These are phyloP conservation scores for Monosporascus cannonballus DNA, from an alignment of 2,329 filamentous ascomycete genomes.

Conservation along the genomic window DNA sequence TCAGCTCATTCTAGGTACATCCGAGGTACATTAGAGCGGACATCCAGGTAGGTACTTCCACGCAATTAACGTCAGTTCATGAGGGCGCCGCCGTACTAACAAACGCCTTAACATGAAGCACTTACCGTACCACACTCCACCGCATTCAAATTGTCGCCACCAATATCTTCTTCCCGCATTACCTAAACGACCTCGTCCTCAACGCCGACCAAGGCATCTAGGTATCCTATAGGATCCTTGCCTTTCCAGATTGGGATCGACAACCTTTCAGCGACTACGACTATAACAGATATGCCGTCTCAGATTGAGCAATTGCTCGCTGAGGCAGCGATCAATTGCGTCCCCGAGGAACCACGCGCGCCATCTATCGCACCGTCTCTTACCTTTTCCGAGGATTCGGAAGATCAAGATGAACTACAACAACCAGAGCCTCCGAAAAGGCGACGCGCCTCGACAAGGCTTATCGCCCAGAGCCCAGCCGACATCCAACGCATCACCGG, in stretches of 20 bases:
- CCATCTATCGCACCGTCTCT: slow-evolving; percentile 55
- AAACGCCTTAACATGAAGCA: no score
- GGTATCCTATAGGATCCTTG: no score
- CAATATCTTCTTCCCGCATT: background rate
- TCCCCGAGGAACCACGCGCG: slow-evolving; percentile 36
- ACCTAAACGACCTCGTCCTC: no score
- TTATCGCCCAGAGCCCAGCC: slow-evolving; percentile 58
- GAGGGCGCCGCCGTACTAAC: no score
- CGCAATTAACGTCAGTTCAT: no score
- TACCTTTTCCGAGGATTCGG: slow-evolving; percentile 57
- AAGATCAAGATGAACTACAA: slow-evolving; percentile 49
- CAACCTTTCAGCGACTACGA: background rate
- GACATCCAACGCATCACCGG: slow-evolving; percentile 60
- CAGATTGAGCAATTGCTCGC: slow-evolving; percentile 33
- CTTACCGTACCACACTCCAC: no score
- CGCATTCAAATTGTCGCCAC: background rate
- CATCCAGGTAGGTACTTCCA: no score
- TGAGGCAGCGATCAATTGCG: slow-evolving; percentile 33
- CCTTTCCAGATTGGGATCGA: background rate
- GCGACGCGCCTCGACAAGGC: slow-evolving; percentile 62
- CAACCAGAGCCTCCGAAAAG: slow-evolving; percentile 39
- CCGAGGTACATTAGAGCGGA: no score
- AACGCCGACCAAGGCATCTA: no score
- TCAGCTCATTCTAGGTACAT: no score
- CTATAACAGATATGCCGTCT: slow-evolving; percentile 24